Conservation (phyloP, 2,329 filamentous ascomycete species). For the Periglandula ipomoeae region DNA sequence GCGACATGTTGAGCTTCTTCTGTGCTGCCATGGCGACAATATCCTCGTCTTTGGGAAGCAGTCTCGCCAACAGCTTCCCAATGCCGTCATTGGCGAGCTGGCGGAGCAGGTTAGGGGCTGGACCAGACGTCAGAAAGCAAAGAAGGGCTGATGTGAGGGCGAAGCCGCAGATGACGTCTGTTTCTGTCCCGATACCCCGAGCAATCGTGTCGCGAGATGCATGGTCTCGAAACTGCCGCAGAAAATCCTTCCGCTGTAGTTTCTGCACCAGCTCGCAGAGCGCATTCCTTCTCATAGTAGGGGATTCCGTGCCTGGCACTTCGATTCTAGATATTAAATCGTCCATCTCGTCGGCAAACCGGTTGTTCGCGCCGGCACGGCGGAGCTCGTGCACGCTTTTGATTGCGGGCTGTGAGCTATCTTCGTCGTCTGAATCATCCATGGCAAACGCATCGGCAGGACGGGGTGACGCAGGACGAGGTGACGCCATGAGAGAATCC, state of each 20-base stretch:
- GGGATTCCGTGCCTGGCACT: conserved; percentile 32
- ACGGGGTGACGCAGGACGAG: conserved; percentile 14
- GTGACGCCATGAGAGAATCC: conserved; percentile 13
- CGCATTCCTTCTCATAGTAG: conserved; percentile 47
- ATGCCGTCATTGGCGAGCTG: conserved; percentile 47
- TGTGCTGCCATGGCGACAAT: conserved; percentile 55
- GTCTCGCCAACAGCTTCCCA: conserved; percentile 42
- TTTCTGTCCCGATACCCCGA: conserved; percentile 47
- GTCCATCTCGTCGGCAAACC: conserved; percentile 56
- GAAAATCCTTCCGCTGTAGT: conserved; percentile 53
- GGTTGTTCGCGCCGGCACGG: conserved; percentile 56
- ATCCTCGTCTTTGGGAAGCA: conserved; percentile 45
- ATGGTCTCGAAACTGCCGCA: conserved; percentile 64
- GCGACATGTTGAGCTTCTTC: conserved; percentile 60
- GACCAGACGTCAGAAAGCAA: conserved; percentile 51
- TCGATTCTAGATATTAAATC: conserved; percentile 55
- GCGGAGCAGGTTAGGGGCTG: conserved; percentile 48
- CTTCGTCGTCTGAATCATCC: conserved; percentile 28
- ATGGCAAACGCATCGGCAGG: conserved; percentile 15
- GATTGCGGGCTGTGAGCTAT: conserved; percentile 40
- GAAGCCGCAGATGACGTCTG: conserved; percentile 54
- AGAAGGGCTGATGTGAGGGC: conserved; percentile 54
- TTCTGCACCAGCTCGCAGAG: conserved; percentile 52
- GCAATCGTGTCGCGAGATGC: conserved; percentile 62
- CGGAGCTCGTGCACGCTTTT: conserved; percentile 57